Evolutionary conservation across 2,329 filamentous ascomycete genomes (phyloP).

Genomic region (Aspergillus unguis): DNA sequence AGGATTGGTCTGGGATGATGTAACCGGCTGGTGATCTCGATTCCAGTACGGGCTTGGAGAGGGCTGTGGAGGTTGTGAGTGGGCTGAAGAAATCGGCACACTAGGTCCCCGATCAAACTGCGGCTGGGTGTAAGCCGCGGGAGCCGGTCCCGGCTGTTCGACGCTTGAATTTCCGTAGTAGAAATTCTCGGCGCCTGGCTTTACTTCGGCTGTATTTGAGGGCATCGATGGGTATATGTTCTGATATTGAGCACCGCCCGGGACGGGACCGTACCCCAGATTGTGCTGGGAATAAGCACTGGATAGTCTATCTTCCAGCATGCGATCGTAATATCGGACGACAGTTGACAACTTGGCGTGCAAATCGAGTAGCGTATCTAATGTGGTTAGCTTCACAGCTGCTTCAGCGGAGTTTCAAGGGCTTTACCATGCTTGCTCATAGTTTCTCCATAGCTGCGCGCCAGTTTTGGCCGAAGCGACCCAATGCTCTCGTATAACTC

Average conservation of each 20-base stretch:
- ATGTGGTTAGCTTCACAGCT: slow-evolving; percentile 18
- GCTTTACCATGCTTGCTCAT: slow-evolving; percentile 94
- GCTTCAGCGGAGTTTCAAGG: neutral
- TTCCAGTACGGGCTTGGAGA: slow-evolving; percentile 22
- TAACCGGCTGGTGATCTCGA: slow-evolving; percentile 17
- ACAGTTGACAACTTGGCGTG: slow-evolving; percentile 95
- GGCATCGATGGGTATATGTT: slow-evolving; percentile 70
- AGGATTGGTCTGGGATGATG: slow-evolving; percentile 21
- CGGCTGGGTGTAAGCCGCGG: slow-evolving; percentile 50
- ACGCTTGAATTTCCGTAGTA: slow-evolving; percentile 66
- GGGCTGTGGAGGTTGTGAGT: slow-evolving; percentile 17
- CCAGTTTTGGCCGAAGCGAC: slow-evolving; percentile 86
- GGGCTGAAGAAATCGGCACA: slow-evolving; percentile 21
- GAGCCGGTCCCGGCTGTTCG: slow-evolving; percentile 49
- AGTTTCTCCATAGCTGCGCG: slow-evolving; percentile 92
- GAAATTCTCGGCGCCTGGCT: slow-evolving; percentile 69
- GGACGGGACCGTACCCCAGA: slow-evolving; percentile 56
- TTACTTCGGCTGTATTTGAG: slow-evolving; percentile 47
- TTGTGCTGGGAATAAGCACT: slow-evolving; percentile 85
- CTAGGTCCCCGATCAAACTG: slow-evolving; percentile 24
- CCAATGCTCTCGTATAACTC: slow-evolving; percentile 97
- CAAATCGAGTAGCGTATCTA: slow-evolving; percentile 87
- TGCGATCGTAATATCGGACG: slow-evolving; percentile 94
- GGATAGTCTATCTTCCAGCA: slow-evolving; percentile 92
- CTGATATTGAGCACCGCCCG: slow-evolving; percentile 50